phyloP scores from a whole-genome alignment of 139 green algal genomes.

The Yamagishiella unicocca region DNA sequence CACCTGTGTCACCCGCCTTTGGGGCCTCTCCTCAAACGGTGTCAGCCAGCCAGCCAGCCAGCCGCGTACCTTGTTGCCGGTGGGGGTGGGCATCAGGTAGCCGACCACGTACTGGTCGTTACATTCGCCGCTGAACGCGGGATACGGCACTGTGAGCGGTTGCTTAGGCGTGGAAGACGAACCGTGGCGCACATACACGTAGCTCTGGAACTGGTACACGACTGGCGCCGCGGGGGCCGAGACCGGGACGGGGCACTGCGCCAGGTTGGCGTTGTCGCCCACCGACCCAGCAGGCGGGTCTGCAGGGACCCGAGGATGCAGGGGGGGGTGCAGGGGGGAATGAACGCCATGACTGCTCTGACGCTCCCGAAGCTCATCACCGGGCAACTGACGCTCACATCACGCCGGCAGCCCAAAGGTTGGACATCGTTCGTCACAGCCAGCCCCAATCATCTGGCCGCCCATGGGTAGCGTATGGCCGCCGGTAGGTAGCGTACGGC shows the following conservation, averaged over 20 bases:
- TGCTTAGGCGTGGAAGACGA: neutral
- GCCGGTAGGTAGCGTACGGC: no score
- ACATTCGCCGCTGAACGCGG: conserved; percentile 55
- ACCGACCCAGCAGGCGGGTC: conserved; percentile 58
- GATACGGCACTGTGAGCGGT: conserved; percentile 57
- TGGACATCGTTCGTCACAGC: no score
- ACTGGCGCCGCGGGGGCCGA: neutral
- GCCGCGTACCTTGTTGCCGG: conserved; percentile 21
- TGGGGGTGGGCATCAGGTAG: conserved; percentile 47
- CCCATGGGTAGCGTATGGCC: no score
- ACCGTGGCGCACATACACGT: conserved; percentile 8
- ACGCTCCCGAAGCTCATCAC: no score
- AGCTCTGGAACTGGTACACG: conserved; percentile 27
- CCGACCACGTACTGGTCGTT: conserved; percentile 48
- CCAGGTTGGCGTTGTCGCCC: conserved; percentile 53
- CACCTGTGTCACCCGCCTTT: no score
- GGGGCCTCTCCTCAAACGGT: no score
- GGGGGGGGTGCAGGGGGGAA: neutral
- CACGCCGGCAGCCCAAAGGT: no score
- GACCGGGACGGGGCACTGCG: conserved; percentile 22
- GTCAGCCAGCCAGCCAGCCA: no score
- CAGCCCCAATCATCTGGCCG: no score
- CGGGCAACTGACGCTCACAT: no score
- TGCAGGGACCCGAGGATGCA: conserved; percentile 22
- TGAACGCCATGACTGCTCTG: no score